Conservation (phyloP, 768 basidiomycete genomes). For the Russula dissimulans region DNA sequence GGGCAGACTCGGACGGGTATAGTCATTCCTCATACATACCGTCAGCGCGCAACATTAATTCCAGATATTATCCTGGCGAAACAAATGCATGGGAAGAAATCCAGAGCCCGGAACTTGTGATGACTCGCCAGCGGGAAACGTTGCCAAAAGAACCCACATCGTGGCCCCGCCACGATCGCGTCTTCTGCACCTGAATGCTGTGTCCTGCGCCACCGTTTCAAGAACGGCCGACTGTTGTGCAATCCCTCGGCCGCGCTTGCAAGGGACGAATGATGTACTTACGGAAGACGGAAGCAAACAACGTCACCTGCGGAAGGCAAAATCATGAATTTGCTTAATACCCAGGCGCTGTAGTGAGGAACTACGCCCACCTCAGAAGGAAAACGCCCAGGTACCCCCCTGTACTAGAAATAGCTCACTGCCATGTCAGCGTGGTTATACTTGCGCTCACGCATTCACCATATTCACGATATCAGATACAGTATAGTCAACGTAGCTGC, state of each 20-base stretch:
- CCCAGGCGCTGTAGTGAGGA: neutral
- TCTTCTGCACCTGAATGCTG: neutral
- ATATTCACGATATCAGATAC: neutral
- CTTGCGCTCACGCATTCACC: neutral
- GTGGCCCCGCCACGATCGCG: neutral
- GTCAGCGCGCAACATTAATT: neutral
- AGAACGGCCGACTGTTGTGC: neutral
- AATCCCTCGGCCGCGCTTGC: neutral
- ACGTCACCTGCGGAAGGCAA: conserved; percentile 9
- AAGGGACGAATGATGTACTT: neutral
- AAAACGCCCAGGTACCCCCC: neutral
- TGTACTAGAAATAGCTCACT: too few relatives aligned
- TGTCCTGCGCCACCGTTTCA: conserved; percentile 3
- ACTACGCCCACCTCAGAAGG: neutral
- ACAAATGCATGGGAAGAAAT: neutral
- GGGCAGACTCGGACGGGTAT: neutral
- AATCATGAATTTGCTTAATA: neutral
- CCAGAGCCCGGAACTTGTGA: neutral
- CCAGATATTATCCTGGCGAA: neutral
- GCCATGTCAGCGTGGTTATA: neutral
- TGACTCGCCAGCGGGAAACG: neutral
- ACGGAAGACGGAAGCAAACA: conserved; percentile 2
- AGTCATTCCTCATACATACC: neutral
- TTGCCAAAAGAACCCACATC: neutral
- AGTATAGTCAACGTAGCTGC: neutral